phyloP scores from a whole-genome alignment of 148 eudicot species.

The Drosera capensis region DNA sequence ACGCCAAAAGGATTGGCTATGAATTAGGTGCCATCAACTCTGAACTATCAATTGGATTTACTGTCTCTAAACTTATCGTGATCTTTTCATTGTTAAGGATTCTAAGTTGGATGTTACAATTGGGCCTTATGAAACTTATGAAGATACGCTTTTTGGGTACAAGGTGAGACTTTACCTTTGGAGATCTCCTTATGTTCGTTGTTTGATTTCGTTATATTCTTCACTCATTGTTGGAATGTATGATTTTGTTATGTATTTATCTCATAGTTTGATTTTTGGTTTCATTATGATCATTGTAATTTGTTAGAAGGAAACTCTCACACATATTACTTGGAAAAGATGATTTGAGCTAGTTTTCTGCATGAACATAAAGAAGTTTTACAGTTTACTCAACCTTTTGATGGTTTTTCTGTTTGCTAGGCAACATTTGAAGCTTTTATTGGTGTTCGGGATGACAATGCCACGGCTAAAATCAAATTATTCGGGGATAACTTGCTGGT shows the following conservation, averaged over 20 bases:
- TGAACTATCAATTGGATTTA: neutral
- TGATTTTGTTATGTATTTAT: too few relatives aligned
- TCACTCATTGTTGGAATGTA: too few relatives aligned
- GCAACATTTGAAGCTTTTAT: constrained; percentile 94
- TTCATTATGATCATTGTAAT: too few relatives aligned
- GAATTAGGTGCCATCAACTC: too few relatives aligned
- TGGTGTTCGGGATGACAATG: constrained; percentile 78
- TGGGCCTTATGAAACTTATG: constrained; percentile 69
- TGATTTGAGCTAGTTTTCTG: neutral
- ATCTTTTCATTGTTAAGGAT: constrained; percentile 20
- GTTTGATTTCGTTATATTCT: neutral
- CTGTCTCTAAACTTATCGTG: neutral
- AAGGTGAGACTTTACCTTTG: constrained; percentile 58
- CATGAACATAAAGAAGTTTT: neutral
- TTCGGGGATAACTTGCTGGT: constrained; percentile 85
- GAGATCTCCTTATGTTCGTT: neutral
- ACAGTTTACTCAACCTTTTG: neutral
- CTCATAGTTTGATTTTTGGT: too few relatives aligned
- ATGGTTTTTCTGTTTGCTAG: constrained; percentile 19
- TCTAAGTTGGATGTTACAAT: constrained; percentile 62
- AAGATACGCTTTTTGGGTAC: constrained; percentile 72
- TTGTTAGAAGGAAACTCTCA: too few relatives aligned
- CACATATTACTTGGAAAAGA: too few relatives aligned
- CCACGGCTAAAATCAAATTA: constrained; percentile 69
- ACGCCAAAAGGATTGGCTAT: too few relatives aligned